phyloP scores from a whole-genome alignment of 1,284 basidiomycete species.

The Xanthoconium separans region DNA sequence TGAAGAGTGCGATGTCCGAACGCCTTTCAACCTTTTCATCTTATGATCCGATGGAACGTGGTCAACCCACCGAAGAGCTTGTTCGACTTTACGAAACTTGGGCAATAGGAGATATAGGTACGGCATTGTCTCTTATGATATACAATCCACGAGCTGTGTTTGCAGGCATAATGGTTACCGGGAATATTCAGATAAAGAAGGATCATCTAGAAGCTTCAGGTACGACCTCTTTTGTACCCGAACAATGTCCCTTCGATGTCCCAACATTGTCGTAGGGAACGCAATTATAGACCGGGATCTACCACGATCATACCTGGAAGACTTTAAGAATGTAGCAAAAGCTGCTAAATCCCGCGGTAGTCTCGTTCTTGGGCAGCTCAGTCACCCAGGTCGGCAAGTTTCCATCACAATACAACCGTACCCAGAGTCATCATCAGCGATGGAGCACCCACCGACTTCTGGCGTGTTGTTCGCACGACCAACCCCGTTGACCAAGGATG shows the following conservation, averaged over 20 bases:
- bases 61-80: slow-evolving; percentile 34
- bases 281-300: slow-evolving; percentile 32
- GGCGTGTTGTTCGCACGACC: slow-evolving; percentile 34
- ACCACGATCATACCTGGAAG: slow-evolving; percentile 26
- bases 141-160: slow-evolving; percentile 1
- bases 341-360: slow-evolving; percentile 32
- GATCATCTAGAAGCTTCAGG: slow-evolving; percentile 35
- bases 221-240: slow-evolving; percentile 2
- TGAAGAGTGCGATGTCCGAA: slow-evolving; percentile 37
- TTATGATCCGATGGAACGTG: slow-evolving; percentile 29
- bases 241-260: neutral
- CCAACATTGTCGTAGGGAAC: slow-evolving; percentile 24
- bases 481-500: slow-evolving; percentile 28
- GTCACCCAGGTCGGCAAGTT: slow-evolving; percentile 35
- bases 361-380: slow-evolving; percentile 32
- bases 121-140: neutral
- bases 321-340: slow-evolving; percentile 23
- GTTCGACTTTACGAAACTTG: slow-evolving; percentile 34
- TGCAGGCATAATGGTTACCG: slow-evolving; percentile 32
- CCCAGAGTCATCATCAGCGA: slow-evolving; percentile 32
- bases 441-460: slow-evolving; percentile 35
- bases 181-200: slow-evolving; percentile 35
- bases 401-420: slow-evolving; percentile 37
- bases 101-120: slow-evolving; percentile 34
- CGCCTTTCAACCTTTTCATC: slow-evolving; percentile 34